Base-by-base conservation (phyloP, 495 filamentous ascomycete species). In the Penicillium soppii region DNA sequence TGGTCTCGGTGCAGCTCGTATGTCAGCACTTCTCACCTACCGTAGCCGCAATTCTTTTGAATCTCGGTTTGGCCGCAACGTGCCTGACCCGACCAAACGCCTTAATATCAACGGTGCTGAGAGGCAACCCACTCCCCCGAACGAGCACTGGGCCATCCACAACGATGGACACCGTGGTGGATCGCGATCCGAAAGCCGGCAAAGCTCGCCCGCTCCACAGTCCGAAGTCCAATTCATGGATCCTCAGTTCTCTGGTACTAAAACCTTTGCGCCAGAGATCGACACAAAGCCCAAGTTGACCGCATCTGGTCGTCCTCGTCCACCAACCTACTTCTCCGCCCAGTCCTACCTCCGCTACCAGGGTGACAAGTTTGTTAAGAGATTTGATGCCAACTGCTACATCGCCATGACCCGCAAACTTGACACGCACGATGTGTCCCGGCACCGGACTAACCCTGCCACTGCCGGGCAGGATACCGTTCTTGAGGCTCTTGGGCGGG, bases 271-370 rank as follows among this genome's bases (percentile, higher is more conserved):
- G 40, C 59, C 61, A 46, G 52, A 52, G 16, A 5, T 64, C 47
- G 43, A 50, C 20, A 8, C 48, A 53, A 38, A 43, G 25, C 50
- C 54, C 15, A 54, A 48, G 43, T 47, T 50, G 22, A 63, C 58
- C 32, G 19, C 59, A 36, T 43, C 56, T 2, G 63, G 61, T 21
- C 63, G 68, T 57, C 77, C 81, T 22, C 76, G 77, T 13, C 77
- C 85, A 0, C 84, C 91, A 2, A 95, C 91, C 5, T 95, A 95
- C 66, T 98, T 97, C 70, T 97, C 92, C 13, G 94, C 92, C 0
- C 94, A 98, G 64, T 95, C 90, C 1, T 98, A 98, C 66, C 87
- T 98, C 6, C 88, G 94, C n/a, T 98, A 98, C 69, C 94, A 98
- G 71, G 92, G 89, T 35, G 81, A 86, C 47, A 98, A 98, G 68